Conservation (phyloP, 129 eudicot genomes). For the Gnaphalium uliginosum region DNA sequence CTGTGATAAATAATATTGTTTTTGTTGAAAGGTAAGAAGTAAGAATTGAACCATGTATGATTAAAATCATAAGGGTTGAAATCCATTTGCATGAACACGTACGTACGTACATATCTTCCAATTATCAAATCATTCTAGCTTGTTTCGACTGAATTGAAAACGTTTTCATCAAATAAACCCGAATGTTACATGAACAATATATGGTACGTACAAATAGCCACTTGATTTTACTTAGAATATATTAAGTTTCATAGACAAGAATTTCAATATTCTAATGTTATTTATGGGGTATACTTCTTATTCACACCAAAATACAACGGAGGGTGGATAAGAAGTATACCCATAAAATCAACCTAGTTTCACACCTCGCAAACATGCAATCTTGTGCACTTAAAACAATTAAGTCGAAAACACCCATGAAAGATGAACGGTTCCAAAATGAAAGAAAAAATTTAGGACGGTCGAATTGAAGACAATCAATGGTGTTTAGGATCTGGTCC, state of each 20-base stretch:
- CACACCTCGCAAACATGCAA: conserved; percentile 3
- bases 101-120: background rate
- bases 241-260: background rate
- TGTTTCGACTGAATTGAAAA: background rate
- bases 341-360: conserved; percentile 11
- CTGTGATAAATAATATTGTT: background rate
- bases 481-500: conserved; percentile 44
- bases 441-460: background rate
- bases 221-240: background rate
- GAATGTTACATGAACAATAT: background rate
- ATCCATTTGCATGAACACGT: background rate
- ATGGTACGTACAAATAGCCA: background rate
- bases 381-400: conserved; percentile 12
- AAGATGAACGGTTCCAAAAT: background rate
- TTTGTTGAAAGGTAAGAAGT: background rate
- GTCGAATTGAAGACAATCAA: background rate
- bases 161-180: background rate
- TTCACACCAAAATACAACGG: background rate
- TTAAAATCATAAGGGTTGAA: background rate
- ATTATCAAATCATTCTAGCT: background rate
- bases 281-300: conserved; percentile 12
- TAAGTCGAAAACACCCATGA: background rate
- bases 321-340: conserved; percentile 2
- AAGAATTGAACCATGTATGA: background rate
- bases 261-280: background rate